phyloP scores from a whole-genome alignment of 2,329 filamentous ascomycete genomes.

The Fusarium xyrophilum region DNA sequence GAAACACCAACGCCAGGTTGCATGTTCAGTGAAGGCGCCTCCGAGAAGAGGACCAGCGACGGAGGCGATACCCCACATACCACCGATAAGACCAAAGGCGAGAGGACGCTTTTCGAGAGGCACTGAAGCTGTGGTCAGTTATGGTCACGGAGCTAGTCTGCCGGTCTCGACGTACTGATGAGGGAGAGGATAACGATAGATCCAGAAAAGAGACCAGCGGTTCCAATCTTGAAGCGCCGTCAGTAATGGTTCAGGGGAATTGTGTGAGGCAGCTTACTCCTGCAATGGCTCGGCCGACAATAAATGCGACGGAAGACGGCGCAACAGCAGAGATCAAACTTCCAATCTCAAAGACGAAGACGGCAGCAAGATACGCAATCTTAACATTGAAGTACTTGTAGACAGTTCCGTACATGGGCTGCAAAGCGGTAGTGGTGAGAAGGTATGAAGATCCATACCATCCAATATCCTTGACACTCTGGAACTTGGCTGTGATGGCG shows the following conservation, averaged over 20 bases:
- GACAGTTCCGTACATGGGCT: slow-evolving; percentile 58
- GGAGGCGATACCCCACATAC: slow-evolving; percentile 63
- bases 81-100: slow-evolving; percentile 61
- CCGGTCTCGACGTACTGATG: slow-evolving; percentile 42
- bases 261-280: slow-evolving; percentile 45
- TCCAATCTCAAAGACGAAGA: slow-evolving; percentile 55
- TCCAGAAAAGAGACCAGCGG: slow-evolving; percentile 59
- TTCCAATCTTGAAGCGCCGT: slow-evolving; percentile 49
- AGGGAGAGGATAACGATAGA: slow-evolving; percentile 56
- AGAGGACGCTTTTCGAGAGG: slow-evolving; percentile 61
- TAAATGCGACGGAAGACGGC: slow-evolving; percentile 56
- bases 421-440: slow-evolving; percentile 57
- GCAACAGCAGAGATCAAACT: slow-evolving; percentile 54
- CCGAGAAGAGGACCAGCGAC: slow-evolving; percentile 60
- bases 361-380: slow-evolving; percentile 51
- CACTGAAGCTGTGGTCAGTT: slow-evolving; percentile 43
- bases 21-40: slow-evolving; percentile 57
- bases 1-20: slow-evolving; percentile 62
- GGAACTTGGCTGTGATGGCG: slow-evolving; percentile 57
- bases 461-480: slow-evolving; percentile 56
- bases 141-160: neutral
- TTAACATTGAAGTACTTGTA: slow-evolving; percentile 61
- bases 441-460: slow-evolving; percentile 61
- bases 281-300: slow-evolving; percentile 59
- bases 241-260: neutral